phyloP scores from a whole-genome alignment of 2,329 filamentous ascomycete genomes.

The Penicillium sp. region DNA sequence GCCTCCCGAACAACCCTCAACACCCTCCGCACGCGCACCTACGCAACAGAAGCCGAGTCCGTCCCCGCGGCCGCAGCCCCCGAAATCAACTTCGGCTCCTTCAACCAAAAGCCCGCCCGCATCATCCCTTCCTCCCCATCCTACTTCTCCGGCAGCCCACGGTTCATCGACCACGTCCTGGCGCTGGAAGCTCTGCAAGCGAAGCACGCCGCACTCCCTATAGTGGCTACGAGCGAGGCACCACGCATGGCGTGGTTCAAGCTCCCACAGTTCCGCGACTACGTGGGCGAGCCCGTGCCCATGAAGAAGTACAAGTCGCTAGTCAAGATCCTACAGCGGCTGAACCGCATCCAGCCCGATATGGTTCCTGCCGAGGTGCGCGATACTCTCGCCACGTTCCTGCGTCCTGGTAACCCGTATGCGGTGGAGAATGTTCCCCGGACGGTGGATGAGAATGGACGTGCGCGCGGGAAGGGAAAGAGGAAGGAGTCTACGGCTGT shows the following conservation, averaged over 20 bases:
- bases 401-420: slow-evolving; percentile 70
- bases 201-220: slow-evolving; percentile 72
- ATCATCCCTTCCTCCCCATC: slow-evolving; percentile 81
- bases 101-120: slow-evolving; percentile 58
- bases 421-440: slow-evolving; percentile 62
- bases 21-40: slow-evolving; percentile 24
- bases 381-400: slow-evolving; percentile 66
- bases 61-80: slow-evolving; percentile 27
- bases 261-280: slow-evolving; percentile 70
- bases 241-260: slow-evolving; percentile 79
- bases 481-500: slow-evolving; percentile 84
- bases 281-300: slow-evolving; percentile 70
- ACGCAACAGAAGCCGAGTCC: slow-evolving; percentile 30
- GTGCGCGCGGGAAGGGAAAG: slow-evolving; percentile 76
- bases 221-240: slow-evolving; percentile 62
- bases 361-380: slow-evolving; percentile 71
- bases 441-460: slow-evolving; percentile 71
- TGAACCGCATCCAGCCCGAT: slow-evolving; percentile 81
- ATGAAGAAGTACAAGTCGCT: slow-evolving; percentile 76
- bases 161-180: slow-evolving; percentile 83
- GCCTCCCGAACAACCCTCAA: slow-evolving; percentile 46
- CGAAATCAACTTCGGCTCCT: slow-evolving; percentile 35
- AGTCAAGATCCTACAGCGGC: slow-evolving; percentile 69
- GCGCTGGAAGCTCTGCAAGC: slow-evolving; percentile 69
- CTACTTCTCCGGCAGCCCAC: slow-evolving; percentile 87